A percentile compares a stretch with the other conserved stretches of the same genome.
Evolutionary conservation across 345 rosid genomes (phyloP).

Genomic region (Citrus unshiu): DNA sequence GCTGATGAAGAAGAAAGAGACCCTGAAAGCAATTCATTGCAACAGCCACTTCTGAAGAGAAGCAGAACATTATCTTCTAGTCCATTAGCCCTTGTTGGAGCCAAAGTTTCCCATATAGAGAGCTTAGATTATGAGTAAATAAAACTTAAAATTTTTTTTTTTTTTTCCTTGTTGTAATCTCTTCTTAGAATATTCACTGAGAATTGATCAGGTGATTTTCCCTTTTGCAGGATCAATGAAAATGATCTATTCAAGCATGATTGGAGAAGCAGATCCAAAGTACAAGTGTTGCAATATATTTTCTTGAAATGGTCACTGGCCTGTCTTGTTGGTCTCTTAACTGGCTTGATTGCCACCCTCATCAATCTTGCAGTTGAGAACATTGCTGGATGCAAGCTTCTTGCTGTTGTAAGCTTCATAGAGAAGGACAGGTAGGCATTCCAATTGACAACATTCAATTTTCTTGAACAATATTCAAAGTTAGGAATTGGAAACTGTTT

Average conservation of each 20-base stretch:
- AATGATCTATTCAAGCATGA: constrained; percentile 93
- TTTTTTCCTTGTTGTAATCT: too few species aligned
- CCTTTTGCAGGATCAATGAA: constrained; percentile 70
- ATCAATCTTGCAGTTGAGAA: constrained; percentile 89
- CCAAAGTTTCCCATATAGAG: constrained; percentile 81
- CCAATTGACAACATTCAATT: not conserved
- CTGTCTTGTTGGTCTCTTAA: constrained; percentile 74
- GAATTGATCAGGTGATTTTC: not conserved
- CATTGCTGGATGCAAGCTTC: constrained; percentile 89
- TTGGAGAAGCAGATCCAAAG: constrained; percentile 87
- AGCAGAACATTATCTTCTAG: constrained; percentile 66
- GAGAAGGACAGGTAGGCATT: constrained; percentile 63
- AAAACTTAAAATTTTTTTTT: too few species aligned
- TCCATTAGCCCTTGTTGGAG: constrained; percentile 80
- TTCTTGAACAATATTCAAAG: not conserved
- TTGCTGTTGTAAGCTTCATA: constrained; percentile 59
- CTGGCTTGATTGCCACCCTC: constrained; percentile 78
- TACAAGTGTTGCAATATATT: constrained; percentile 76
- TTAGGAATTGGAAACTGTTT: not conserved
- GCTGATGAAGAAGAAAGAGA: constrained; percentile 51
- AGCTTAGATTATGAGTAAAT: constrained; percentile 86
- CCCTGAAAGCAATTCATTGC: constrained; percentile 58
- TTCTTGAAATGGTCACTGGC: constrained; percentile 83
- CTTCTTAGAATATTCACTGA: not conserved
- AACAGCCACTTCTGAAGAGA: constrained; percentile 75